Evolutionary conservation across 75 land plant genomes (phyloP).

Genomic region (Sequoiadendron giganteum): DNA sequence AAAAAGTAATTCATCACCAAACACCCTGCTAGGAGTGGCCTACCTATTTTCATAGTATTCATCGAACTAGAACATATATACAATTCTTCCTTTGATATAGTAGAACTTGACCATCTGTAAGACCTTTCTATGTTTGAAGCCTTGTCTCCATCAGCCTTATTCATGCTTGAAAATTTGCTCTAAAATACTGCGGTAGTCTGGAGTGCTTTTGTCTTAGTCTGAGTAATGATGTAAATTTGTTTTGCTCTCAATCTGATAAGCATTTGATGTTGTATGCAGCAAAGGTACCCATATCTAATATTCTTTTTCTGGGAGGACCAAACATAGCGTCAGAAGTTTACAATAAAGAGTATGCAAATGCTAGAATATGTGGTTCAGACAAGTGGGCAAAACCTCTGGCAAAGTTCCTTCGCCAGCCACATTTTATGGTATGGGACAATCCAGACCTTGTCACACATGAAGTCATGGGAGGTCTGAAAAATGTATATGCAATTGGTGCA

Average conservation of each 20-base stretch:
- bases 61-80: too few species aligned
- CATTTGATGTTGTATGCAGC: slow-evolving; percentile 42
- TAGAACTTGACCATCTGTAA: not conserved
- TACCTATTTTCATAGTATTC: too few species aligned
- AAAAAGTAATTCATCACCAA: too few species aligned
- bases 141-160: not conserved
- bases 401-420: slow-evolving; percentile 88
- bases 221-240: not conserved
- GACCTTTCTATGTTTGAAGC: not conserved
- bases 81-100: not conserved
- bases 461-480: slow-evolving; percentile 98
- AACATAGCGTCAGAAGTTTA: slow-evolving; percentile 98
- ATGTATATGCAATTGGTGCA: slow-evolving; percentile 99
- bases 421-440: slow-evolving; percentile 98
- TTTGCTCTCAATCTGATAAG: not conserved
- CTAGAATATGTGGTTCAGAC: slow-evolving; percentile 94
- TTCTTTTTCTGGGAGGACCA: slow-evolving; percentile 97
- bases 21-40: too few species aligned
- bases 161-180: not conserved
- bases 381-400: slow-evolving; percentile 97
- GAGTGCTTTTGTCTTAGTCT: slow-evolving; percentile 3
- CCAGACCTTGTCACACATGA: slow-evolving; percentile 95
- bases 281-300: slow-evolving; percentile 81
- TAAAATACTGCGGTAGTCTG: not conserved
- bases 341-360: slow-evolving; percentile 98